Conservation (phyloP, 768 basidiomycete genomes). For the Boletus huronensis region DNA sequence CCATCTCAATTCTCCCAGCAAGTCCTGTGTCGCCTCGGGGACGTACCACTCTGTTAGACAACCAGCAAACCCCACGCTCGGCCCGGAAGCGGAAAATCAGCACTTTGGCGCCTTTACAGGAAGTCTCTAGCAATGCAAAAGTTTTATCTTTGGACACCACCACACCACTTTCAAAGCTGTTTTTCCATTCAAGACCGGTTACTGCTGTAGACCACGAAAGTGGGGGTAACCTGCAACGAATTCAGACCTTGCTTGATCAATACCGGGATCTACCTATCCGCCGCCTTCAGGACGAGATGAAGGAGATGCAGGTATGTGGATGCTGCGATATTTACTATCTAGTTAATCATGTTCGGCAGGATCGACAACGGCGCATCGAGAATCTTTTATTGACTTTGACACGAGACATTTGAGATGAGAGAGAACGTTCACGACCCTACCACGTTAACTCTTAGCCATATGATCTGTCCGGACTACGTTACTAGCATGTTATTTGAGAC, state of each 20-base stretch:
- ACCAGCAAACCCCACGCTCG: slow-evolving; percentile 6
- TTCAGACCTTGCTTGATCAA: slow-evolving; percentile 64
- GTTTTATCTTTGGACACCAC: slow-evolving; percentile 28
- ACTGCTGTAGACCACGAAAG: slow-evolving; percentile 25
- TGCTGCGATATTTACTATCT: background rate
- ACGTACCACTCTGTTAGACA: slow-evolving; percentile 4
- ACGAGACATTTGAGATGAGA: slow-evolving; percentile 53
- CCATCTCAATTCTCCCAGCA: slow-evolving; percentile 7
- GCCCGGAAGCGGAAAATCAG: slow-evolving; percentile 28
- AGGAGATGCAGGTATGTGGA: slow-evolving; percentile 65
- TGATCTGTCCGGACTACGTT: background rate
- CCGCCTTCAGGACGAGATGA: slow-evolving; percentile 74
- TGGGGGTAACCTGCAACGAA: slow-evolving; percentile 46
- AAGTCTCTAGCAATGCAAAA: slow-evolving; percentile 28
- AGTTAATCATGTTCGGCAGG: slow-evolving; percentile 35
- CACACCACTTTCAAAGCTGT: slow-evolving; percentile 29
- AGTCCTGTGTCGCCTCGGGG: slow-evolving; percentile 9
- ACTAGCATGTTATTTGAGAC: background rate
- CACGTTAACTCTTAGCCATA: background rate
- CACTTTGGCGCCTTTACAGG: slow-evolving; percentile 24
- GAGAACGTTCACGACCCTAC: background rate
- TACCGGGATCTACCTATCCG: slow-evolving; percentile 61
- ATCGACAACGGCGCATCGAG: slow-evolving; percentile 78
- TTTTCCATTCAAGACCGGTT: slow-evolving; percentile 19
- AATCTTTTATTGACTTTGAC: slow-evolving; percentile 66